Evolutionary conservation across 73 alveolate genomes (phyloP), one percentile per base, ranked within the genome.

Genomic region (Stentor coeruleus): DNA sequence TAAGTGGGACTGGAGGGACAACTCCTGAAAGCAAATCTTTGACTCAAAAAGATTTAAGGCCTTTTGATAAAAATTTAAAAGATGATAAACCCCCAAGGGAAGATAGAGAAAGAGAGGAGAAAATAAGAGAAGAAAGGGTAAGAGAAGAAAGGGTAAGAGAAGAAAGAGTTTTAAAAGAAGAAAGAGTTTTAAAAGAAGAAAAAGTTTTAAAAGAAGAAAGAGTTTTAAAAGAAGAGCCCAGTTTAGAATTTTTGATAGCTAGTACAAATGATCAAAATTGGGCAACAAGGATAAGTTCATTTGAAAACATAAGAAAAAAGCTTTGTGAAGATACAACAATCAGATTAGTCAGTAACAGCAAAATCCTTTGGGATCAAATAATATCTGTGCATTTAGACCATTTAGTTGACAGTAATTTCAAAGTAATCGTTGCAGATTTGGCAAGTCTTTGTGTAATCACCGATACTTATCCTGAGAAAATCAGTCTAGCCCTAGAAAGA

Each of bases 381-480:
- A 74, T 84, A 15, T 28, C 58, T 26, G 30, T 38, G 35, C 89
- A 84, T 60, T 39, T 84, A 11, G 81, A 74, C 74, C 89, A 84
- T 39, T 72, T 84, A n/a, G 58, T 74, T 59, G 89, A 84, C 72
- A 57, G 81, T n/a, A 81, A 84, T 20, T 35, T 35, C 77, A 59
- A 84, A 49, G 74, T 84, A 11, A 40, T 74, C 2, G 58, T 75
- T 6, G 85, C 59, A 3, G 83, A 58, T 30, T 80, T 74, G 73
- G 81, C 74, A 3, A 38, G 49, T 74, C 59, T 84, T 55, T 26
- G 84, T 74, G 76, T 58, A 76, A 38, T 74, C 2, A 28, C 76
- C 33, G 36, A 84, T 59, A 33, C 39, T 35, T 84, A 74, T 59
- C 66, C 85, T 15, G 89, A 84, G 85, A 84, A 82, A 15, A 36